phyloP scores from a whole-genome alignment of 2,329 filamentous ascomycete genomes.

The Dothiorella sarmentorum region DNA sequence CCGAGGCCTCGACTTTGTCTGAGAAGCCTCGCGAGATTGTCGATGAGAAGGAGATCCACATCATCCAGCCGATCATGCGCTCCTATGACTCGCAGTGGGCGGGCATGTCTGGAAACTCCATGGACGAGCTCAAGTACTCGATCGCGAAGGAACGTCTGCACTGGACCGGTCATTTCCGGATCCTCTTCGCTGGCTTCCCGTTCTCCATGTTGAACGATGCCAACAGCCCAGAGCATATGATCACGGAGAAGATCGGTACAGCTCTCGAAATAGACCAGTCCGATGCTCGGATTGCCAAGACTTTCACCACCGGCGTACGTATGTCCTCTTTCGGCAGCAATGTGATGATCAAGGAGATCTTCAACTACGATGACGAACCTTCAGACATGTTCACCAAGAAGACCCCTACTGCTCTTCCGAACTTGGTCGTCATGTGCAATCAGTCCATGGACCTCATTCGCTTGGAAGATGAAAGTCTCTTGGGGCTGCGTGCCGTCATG shows the following conservation, averaged over 20 bases:
- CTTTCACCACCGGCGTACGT: slow-evolving; percentile 26
- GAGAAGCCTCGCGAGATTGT: slow-evolving; percentile 2
- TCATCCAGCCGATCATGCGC: slow-evolving; percentile 1
- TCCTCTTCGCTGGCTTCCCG: slow-evolving; percentile 12
- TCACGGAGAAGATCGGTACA: background rate
- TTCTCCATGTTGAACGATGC: background rate
- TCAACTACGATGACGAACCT: background rate
- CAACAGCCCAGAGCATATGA: slow-evolving; percentile 7
- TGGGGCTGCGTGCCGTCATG: slow-evolving; percentile 25
- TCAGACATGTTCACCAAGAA: slow-evolving; percentile 5
- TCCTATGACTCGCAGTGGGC: slow-evolving; percentile 1
- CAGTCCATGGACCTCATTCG: background rate
- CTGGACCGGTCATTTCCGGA: slow-evolving; percentile 8
- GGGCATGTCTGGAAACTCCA: background rate
- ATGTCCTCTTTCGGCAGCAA: slow-evolving; percentile 21
- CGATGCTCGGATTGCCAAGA: background rate
- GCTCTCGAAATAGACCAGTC: slow-evolving; percentile 2
- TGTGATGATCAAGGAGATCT: slow-evolving; percentile 8
- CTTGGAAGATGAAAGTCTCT: background rate
- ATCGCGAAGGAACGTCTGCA: background rate
- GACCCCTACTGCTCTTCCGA: slow-evolving; percentile 3
- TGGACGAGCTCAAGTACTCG: slow-evolving; percentile 10
- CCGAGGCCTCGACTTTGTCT: slow-evolving; percentile 1
- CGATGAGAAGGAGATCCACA: background rate
- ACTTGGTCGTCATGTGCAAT: slow-evolving; percentile 8